Percentiles rank a stretch among this genome's conserved stretches.
These are phyloP conservation scores for Pleurotus cornucopiae DNA, from an alignment of 768 basidiomycete genomes.

Conservation along the genomic window DNA sequence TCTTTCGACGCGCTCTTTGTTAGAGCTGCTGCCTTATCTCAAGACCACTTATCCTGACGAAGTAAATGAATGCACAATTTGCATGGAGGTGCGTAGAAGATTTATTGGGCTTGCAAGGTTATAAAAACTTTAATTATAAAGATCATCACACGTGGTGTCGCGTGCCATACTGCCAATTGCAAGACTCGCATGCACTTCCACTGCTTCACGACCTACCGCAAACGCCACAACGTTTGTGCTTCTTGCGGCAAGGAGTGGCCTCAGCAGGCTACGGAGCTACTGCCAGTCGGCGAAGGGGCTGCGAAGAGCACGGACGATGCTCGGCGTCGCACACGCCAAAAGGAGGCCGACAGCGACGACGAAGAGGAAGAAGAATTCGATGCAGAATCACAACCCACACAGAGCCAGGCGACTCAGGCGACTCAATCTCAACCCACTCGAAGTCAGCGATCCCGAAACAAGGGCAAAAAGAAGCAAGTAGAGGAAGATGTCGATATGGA, in stretches of 20 bases:
- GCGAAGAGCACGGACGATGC: constrained; percentile 54
- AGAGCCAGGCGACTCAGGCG: constrained; percentile 15
- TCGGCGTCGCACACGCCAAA: constrained; percentile 28
- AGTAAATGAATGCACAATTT: constrained; percentile 67
- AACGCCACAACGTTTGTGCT: constrained; percentile 45
- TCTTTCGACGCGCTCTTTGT: constrained; percentile 66
- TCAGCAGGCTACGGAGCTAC: constrained; percentile 40
- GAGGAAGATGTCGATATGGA: constrained; percentile 22
- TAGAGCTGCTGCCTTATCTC: constrained; percentile 74
- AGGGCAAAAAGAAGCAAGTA: constrained; percentile 21
- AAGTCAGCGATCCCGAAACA: constrained; percentile 26
- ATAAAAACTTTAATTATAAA: constrained; percentile 19
- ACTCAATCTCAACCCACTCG: constrained; percentile 18
- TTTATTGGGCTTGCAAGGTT: neutral
- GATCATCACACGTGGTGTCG: constrained; percentile 67
- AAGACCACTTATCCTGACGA: constrained; percentile 71
- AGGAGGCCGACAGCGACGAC: constrained; percentile 36
- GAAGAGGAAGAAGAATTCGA: constrained; percentile 39
- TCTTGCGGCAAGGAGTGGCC: constrained; percentile 62
- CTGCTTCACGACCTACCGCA: constrained; percentile 54
- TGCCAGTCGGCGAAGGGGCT: constrained; percentile 67
- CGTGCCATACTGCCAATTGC: constrained; percentile 61
- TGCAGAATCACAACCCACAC: constrained; percentile 24
- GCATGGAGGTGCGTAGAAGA: constrained; percentile 48
- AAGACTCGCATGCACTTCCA: constrained; percentile 58